phyloP scores from a whole-genome alignment of 441 rosid species.

The Erysimum pusillum region DNA sequence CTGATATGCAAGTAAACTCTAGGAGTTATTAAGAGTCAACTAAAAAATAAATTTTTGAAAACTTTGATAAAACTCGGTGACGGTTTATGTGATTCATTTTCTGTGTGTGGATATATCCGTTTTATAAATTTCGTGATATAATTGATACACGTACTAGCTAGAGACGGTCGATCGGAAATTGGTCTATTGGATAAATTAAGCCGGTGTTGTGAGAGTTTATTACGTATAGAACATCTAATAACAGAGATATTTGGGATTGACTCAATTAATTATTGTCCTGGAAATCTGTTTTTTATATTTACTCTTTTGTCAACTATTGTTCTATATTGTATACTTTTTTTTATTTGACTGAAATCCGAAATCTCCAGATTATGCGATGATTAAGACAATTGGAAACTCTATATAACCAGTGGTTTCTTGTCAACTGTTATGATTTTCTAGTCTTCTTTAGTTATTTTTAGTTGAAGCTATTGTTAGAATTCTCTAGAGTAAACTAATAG shows the following conservation, averaged over 20 bases:
- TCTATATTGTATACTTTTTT: too few relatives aligned
- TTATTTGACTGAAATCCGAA: not conserved
- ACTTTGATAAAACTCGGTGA: not conserved
- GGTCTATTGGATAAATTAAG: not conserved
- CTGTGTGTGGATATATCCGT: not conserved
- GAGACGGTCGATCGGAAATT: not conserved
- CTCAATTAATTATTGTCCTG: not conserved
- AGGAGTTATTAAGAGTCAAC: too few relatives aligned
- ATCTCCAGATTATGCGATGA: not conserved
- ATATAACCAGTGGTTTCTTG: not conserved
- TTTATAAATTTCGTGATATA: not conserved
- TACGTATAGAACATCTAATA: conserved; percentile 17
- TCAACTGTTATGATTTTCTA: not conserved
- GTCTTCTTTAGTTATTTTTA: not conserved
- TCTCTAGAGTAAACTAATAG: conserved; percentile 15
- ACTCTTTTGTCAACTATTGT: too few relatives aligned
- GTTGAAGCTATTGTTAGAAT: not conserved
- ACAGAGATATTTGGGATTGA: not conserved
- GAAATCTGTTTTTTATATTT: not conserved
- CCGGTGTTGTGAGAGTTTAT: conserved; percentile 15
- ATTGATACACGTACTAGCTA: too few relatives aligned
- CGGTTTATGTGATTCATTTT: not conserved
- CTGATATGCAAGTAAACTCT: too few relatives aligned
- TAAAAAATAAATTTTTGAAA: too few relatives aligned
- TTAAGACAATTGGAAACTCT: conserved; percentile 1